Evolutionary conservation across 306 rosid species (phyloP).

Genomic region (Gillenia trifoliata): DNA sequence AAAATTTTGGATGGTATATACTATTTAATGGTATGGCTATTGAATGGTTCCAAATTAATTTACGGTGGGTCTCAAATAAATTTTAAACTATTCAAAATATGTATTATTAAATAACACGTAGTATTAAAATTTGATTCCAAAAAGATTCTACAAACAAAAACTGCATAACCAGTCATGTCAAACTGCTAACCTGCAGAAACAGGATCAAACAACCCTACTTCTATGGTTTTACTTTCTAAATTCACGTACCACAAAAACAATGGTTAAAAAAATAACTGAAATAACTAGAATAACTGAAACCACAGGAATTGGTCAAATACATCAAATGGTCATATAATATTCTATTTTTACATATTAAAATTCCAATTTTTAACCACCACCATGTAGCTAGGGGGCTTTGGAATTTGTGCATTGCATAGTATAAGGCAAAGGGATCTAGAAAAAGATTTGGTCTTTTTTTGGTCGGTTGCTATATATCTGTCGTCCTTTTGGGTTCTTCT

Average conservation of each 20-base stretch:
- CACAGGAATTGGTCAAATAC: slow-evolving; percentile 21
- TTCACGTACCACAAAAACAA: background rate
- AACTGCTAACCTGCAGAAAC: slow-evolving; percentile 9
- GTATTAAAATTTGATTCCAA: too few relatives aligned
- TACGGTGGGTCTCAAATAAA: too few relatives aligned
- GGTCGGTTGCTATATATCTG: slow-evolving; percentile 49
- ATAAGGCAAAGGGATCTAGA: slow-evolving; percentile 43
- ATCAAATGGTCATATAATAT: background rate
- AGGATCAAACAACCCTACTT: slow-evolving; percentile 20
- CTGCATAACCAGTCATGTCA: slow-evolving; percentile 41
- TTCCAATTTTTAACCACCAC: slow-evolving; percentile 22
- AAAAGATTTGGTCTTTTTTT: slow-evolving; percentile 61
- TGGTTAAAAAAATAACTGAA: slow-evolving; percentile 34
- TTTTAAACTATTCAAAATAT: too few relatives aligned
- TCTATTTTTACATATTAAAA: background rate
- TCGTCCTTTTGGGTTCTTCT: slow-evolving; percentile 33
- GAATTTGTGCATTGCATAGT: slow-evolving; percentile 46
- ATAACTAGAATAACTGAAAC: slow-evolving; percentile 58
- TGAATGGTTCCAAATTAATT: too few relatives aligned
- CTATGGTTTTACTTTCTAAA: slow-evolving; percentile 6
- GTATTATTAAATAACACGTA: too few relatives aligned
- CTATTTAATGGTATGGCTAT: too few relatives aligned
- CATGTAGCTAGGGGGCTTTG: slow-evolving; percentile 30
- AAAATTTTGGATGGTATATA: too few relatives aligned
- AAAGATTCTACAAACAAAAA: slow-evolving; percentile 40